Conservation (phyloP, 2,329 filamentous ascomycete species). For the Nemania sp. region DNA sequence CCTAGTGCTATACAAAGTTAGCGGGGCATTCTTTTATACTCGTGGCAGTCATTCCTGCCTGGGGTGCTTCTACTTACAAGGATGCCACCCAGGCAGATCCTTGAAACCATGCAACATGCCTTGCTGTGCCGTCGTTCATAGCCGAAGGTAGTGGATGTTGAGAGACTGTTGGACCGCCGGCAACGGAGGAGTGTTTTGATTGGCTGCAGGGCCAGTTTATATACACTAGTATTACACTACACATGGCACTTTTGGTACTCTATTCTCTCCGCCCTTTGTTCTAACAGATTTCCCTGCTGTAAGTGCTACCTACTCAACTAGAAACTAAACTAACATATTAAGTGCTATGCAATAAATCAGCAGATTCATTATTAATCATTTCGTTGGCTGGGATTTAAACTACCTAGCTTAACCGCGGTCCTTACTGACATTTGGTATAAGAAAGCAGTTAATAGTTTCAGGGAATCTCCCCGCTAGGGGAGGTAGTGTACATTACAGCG, state of each 20-base stretch:
- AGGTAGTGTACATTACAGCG: no score
- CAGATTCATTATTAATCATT: background rate
- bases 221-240: background rate
- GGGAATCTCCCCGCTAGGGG: no score
- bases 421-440: background rate
- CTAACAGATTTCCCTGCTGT: no score
- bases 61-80: conserved; percentile 9
- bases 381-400: conserved; percentile 11
- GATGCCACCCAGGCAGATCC: conserved; percentile 15
- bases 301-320: no score
- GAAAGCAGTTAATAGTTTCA: background rate
- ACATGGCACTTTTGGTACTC: background rate
- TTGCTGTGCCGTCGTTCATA: conserved; percentile 22
- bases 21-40: conserved; percentile 16
- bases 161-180: conserved; percentile 7
- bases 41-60: background rate
- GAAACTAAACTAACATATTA: background rate
- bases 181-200: conserved; percentile 1
- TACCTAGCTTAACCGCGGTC: background rate
- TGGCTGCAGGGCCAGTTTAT: background rate
- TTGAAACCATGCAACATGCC: conserved; percentile 20
- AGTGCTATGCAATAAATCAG: no score
- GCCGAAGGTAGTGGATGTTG: conserved; percentile 4
- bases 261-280: no score
- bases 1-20: conserved; percentile 12